Percentiles rank a stretch among this genome's conserved stretches.
Conservation (phyloP, 805 yeast species). For the Maudiozyma barnettii region DNA sequence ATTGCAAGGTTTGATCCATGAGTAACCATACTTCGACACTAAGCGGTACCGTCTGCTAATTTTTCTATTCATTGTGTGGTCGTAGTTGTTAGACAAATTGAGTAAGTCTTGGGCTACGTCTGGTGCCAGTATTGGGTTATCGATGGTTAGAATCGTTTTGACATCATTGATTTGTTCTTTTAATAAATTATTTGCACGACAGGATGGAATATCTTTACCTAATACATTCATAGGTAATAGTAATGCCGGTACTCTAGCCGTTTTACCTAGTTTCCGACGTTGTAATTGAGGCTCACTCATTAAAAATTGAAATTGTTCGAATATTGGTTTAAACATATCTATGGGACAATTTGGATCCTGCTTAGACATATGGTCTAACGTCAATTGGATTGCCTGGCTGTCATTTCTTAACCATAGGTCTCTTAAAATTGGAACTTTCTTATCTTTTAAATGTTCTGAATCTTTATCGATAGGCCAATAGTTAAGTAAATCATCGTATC, state of each 20-base stretch:
- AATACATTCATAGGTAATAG: neutral
- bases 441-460: neutral
- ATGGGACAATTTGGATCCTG: neutral
- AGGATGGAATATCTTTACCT: neutral
- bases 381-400: neutral
- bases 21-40: neutral
- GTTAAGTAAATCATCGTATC: neutral
- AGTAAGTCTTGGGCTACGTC: neutral
- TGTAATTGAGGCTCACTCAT: neutral
- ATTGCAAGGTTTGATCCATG: neutral
- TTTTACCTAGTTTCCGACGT: neutral
- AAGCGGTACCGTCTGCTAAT: neutral
- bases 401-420: conserved; percentile 1
- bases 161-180: neutral
- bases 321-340: conserved; percentile 1
- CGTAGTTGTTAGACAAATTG: neutral
- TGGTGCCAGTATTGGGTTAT: neutral
- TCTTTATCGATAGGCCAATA: conserved; percentile 9
- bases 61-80: neutral
- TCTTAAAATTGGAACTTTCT: neutral
- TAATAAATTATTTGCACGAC: neutral
- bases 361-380: neutral
- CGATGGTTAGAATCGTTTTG: neutral
- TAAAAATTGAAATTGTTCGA: conserved; percentile 1
- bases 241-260: neutral